Conservation (phyloP, 1,139 yeast genomes). For the Taiozyma sp. region DNA sequence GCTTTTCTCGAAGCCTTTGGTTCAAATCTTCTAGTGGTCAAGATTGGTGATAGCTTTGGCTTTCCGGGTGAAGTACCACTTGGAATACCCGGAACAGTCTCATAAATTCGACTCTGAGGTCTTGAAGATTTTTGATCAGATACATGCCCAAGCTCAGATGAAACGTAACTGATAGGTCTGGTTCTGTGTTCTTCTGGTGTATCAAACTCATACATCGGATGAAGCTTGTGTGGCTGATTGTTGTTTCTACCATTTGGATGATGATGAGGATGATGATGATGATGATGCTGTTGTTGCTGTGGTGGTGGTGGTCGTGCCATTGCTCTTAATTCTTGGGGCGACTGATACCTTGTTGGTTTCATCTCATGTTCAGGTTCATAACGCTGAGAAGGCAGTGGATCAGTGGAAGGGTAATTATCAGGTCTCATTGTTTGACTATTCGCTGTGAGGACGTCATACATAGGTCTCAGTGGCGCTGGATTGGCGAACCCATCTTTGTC, state of each 20-base stretch:
- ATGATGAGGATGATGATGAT: no score
- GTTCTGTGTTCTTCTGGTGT: not conserved
- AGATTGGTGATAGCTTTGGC: not conserved
- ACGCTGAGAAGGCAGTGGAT: not conserved
- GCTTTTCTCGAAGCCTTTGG: slow-evolving; percentile 6
- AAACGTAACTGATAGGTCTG: not conserved
- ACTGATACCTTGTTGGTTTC: not conserved
- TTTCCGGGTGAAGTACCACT: not conserved
- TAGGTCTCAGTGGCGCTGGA: not conserved
- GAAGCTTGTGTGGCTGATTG: not conserved
- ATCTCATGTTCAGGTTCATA: not conserved
- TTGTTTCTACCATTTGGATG: not conserved
- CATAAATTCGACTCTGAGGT: slow-evolving; percentile 3
- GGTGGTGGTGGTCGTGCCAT: not conserved
- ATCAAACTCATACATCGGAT: not conserved
- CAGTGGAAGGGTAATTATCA: not conserved
- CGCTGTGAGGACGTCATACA: not conserved
- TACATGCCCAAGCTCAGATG: not conserved
- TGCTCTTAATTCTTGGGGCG: not conserved
- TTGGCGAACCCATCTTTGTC: slow-evolving; percentile 3
- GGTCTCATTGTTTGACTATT: not conserved
- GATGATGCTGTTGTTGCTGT: no score
- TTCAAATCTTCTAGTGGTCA: not conserved
- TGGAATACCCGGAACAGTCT: slow-evolving; percentile 1
- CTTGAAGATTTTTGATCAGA: not conserved